A percentile compares a stretch with the other conserved stretches of the same genome.
These are phyloP conservation scores for Gastrolobium bilobum DNA, from an alignment of 306 rosid genomes.

Conservation along the genomic window DNA sequence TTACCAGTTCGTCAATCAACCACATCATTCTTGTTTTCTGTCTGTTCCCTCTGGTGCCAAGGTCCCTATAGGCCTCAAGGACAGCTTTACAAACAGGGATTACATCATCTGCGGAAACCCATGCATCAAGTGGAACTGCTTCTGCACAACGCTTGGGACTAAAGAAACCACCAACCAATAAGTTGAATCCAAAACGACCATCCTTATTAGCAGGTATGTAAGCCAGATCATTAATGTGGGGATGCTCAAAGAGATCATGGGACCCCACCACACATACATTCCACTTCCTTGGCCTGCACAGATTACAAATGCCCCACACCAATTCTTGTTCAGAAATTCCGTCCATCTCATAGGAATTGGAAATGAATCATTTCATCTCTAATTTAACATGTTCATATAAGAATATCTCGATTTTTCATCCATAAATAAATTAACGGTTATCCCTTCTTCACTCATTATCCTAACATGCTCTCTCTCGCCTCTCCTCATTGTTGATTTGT, in stretches of 20 bases:
- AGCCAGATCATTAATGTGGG: constrained; percentile 96
- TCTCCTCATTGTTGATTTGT: no score
- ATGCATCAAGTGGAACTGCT: constrained; percentile 94
- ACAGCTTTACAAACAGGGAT: constrained; percentile 80
- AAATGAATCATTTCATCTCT: no score
- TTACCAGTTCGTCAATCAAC: constrained; percentile 93
- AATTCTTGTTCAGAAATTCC: neutral
- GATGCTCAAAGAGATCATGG: constrained; percentile 96
- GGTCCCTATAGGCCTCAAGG: constrained; percentile 90
- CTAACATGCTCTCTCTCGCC: no score
- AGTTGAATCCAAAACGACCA: constrained; percentile 88
- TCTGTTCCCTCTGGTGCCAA: constrained; percentile 88
- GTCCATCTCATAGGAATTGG: no score
- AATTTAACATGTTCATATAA: no score
- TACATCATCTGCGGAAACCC: constrained; percentile 89
- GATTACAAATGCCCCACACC: neutral
- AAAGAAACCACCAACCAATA: constrained; percentile 95
- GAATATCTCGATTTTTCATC: no score
- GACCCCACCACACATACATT: constrained; percentile 93
- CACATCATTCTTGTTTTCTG: constrained; percentile 98
- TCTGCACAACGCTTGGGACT: constrained; percentile 91
- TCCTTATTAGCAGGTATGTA: constrained; percentile 93
- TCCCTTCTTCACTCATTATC: no score
- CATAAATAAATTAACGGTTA: no score
- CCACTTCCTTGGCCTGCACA: constrained; percentile 98